phyloP scores from a whole-genome alignment of 345 rosid species.

The Eucalyptus sp. region DNA sequence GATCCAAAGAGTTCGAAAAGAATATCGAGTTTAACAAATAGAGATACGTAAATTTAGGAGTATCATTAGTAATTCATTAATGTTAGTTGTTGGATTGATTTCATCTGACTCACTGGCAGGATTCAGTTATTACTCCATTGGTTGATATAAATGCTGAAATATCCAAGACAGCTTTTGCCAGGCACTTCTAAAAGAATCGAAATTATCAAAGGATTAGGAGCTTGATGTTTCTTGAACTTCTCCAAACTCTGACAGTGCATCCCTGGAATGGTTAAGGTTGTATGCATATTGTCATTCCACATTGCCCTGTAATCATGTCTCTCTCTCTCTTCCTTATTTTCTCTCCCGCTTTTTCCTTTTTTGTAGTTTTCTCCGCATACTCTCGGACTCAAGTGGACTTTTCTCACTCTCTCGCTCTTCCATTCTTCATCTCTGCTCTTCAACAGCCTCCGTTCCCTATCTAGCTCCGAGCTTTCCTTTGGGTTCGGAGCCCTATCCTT shows the following conservation, averaged over 20 bases:
- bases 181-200: neutral
- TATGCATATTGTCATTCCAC: neutral
- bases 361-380: neutral
- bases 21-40: neutral
- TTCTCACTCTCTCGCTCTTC: neutral
- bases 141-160: neutral
- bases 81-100: neutral
- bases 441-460: neutral
- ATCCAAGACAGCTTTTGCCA: neutral
- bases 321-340: neutral
- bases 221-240: neutral
- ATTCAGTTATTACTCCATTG: neutral
- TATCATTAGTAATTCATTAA: neutral
- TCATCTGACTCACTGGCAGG: neutral
- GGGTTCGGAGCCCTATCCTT: neutral
- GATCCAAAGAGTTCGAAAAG: fast-evolving
- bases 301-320: neutral
- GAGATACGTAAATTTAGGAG: neutral
- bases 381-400: neutral
- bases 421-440: neutral
- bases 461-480: neutral
- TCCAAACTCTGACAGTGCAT: neutral
- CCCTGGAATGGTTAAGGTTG: neutral
- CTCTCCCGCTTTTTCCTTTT: neutral
- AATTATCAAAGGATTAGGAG: neutral